These are phyloP conservation scores for Actinomortierella wolfii DNA, from an alignment of 371 early-diverging fungal species.

Conservation along the genomic window DNA sequence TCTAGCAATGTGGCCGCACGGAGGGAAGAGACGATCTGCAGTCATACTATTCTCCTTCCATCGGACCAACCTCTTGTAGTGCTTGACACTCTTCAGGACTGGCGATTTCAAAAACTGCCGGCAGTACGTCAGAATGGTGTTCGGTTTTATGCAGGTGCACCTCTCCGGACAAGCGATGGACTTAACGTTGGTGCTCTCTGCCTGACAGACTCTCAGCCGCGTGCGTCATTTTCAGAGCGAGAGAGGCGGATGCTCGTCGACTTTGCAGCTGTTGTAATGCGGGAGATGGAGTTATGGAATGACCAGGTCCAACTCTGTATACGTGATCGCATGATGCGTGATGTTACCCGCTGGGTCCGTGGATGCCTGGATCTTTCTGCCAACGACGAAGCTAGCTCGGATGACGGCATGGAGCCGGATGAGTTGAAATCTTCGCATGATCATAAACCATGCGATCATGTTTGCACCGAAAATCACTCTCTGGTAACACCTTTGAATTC, in stretches of 20 bases:
- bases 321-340: slow-evolving; percentile 45
- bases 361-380: slow-evolving; percentile 29
- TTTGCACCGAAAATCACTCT: neutral
- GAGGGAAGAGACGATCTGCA: slow-evolving; percentile 34
- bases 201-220: slow-evolving; percentile 31
- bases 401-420: neutral
- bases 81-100: slow-evolving; percentile 36
- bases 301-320: slow-evolving; percentile 45
- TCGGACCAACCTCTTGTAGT: slow-evolving; percentile 42
- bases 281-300: slow-evolving; percentile 51
- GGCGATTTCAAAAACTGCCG: slow-evolving; percentile 43
- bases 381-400: neutral
- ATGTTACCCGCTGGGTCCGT: slow-evolving; percentile 44
- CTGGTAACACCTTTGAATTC: neutral
- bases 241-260: slow-evolving; percentile 33
- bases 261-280: slow-evolving; percentile 47
- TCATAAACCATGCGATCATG: too few species aligned
- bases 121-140: slow-evolving; percentile 8
- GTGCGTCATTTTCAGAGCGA: slow-evolving; percentile 18
- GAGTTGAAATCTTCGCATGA: neutral
- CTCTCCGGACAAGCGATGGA: slow-evolving; percentile 41
- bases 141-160: slow-evolving; percentile 48
- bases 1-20: neutral
- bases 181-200: slow-evolving; percentile 46
- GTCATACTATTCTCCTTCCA: slow-evolving; percentile 40